Evolutionary conservation across 208 protist species (phyloP).

Genomic region (Vickermania spadyakhi): DNA sequence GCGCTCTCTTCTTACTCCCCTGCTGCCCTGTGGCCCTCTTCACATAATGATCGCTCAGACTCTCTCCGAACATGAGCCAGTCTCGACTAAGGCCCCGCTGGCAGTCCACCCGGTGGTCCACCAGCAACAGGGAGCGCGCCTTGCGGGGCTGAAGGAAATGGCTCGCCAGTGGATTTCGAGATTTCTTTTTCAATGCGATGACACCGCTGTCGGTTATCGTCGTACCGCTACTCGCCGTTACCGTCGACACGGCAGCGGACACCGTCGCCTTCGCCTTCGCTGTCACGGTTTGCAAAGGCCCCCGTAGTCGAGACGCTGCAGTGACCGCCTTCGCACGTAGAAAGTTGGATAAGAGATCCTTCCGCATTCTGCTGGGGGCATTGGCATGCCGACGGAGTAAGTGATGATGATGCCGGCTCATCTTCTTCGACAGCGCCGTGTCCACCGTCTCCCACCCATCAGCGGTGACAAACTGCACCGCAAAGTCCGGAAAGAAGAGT

Average conservation of each 20-base stretch:
- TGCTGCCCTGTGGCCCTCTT: slow-evolving; percentile 7
- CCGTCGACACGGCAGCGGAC: neutral
- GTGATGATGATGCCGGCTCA: neutral
- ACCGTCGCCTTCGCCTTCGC: neutral
- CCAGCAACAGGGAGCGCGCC: neutral
- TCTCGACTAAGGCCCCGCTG: neutral
- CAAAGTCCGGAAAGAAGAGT: neutral
- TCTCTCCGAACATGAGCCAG: neutral
- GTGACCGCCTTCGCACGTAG: too few relatives aligned
- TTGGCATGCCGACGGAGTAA: neutral
- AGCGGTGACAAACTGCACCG: neutral
- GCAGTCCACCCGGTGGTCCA: neutral
- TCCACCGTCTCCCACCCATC: neutral
- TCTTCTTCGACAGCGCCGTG: neutral
- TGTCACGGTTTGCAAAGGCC: neutral
- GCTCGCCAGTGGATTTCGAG: too few relatives aligned
- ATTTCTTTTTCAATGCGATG: too few relatives aligned
- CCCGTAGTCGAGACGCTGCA: too few relatives aligned
- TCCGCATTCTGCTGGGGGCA: too few relatives aligned
- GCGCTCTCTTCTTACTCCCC: neutral
- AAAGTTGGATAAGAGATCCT: too few relatives aligned
- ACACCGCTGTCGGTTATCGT: too few relatives aligned
- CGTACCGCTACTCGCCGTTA: neutral
- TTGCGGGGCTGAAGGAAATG: neutral
- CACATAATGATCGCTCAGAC: neutral